Evolutionary conservation across 2,329 filamentous ascomycete species (phyloP).

Genomic region (Stylonectria norvegica): DNA sequence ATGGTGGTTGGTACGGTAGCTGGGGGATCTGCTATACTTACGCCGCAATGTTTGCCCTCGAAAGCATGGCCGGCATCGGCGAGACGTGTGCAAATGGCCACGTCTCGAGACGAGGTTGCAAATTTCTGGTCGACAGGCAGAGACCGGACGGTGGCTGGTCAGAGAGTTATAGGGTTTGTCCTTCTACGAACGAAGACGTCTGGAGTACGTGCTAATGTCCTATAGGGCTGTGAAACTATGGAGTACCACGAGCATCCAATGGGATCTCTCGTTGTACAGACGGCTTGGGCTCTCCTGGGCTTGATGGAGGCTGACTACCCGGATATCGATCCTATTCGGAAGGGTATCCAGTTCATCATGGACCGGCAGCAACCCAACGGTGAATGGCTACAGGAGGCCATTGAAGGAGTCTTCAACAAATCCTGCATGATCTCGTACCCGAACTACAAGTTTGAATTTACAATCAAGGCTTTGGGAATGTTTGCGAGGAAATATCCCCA

Average conservation of each 20-base stretch:
- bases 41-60: conserved; percentile 91
- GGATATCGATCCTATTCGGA: conserved; percentile 66
- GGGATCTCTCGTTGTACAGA: conserved; percentile 88
- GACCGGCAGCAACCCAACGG: conserved; percentile 80
- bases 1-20: conserved; percentile 96
- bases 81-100: conserved; percentile 76
- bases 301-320: conserved; percentile 82
- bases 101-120: conserved; percentile 69
- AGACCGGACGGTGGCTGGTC: conserved; percentile 92
- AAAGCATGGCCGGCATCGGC: conserved; percentile 76
- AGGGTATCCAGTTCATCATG: conserved; percentile 79
- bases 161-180: conserved; percentile 74
- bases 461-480: conserved; percentile 90
- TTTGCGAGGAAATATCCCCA: conserved; percentile 72
- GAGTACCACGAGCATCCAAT: conserved; percentile 70
- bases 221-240: conserved; percentile 70
- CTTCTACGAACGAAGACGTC: background rate
- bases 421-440: conserved; percentile 99
- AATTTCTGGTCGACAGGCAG: conserved; percentile 83
- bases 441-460: conserved; percentile 97
- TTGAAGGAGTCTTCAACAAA: conserved; percentile 98
- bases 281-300: conserved; percentile 82
- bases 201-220: conserved; percentile 11
- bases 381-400: conserved; percentile 92
- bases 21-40: conserved; percentile 99